Evolutionary conservation across 768 basidiomycete species (phyloP).

Genomic region (Tylopilus balloui): DNA sequence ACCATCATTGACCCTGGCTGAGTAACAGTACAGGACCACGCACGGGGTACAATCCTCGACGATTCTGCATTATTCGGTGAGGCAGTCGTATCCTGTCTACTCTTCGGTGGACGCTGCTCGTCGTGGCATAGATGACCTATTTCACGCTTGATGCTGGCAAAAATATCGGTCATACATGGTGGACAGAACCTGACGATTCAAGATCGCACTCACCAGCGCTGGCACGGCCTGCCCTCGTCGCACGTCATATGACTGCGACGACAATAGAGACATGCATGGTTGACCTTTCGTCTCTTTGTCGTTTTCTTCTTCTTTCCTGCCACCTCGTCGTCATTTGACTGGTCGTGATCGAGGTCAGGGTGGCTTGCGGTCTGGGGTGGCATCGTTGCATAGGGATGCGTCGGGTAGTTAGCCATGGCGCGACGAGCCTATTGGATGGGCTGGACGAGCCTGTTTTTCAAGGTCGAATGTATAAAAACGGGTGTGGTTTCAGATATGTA

Average conservation of each 20-base stretch:
- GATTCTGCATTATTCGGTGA: constrained; percentile 30
- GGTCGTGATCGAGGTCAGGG: constrained; percentile 25
- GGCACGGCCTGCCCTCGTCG: constrained; percentile 86
- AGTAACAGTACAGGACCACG: not conserved
- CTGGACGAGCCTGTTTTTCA: constrained; percentile 13
- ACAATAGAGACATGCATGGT: constrained; percentile 93
- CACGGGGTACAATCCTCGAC: constrained; percentile 30
- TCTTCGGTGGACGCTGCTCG: constrained; percentile 58
- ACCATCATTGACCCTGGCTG: not conserved
- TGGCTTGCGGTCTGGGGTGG: constrained; percentile 13
- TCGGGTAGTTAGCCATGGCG: constrained; percentile 27
- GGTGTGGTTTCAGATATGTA: constrained; percentile 21
- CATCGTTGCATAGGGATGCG: constrained; percentile 26
- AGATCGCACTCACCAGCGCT: constrained; percentile 71
- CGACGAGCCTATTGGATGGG: constrained; percentile 4
- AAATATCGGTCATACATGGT: constrained; percentile 7
- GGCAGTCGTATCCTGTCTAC: constrained; percentile 37
- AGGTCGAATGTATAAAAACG: constrained; percentile 22
- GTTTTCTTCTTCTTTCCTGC: constrained; percentile 39
- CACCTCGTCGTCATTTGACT: constrained; percentile 31
- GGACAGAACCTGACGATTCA: constrained; percentile 1
- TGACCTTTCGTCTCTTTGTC: constrained; percentile 76
- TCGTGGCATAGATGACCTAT: constrained; percentile 94
- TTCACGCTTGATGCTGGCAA: constrained; percentile 83
- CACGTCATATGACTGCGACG: constrained; percentile 91